These are phyloP conservation scores for Auricularia sp. DNA, from an alignment of 768 basidiomycete genomes.

Conservation along the genomic window DNA sequence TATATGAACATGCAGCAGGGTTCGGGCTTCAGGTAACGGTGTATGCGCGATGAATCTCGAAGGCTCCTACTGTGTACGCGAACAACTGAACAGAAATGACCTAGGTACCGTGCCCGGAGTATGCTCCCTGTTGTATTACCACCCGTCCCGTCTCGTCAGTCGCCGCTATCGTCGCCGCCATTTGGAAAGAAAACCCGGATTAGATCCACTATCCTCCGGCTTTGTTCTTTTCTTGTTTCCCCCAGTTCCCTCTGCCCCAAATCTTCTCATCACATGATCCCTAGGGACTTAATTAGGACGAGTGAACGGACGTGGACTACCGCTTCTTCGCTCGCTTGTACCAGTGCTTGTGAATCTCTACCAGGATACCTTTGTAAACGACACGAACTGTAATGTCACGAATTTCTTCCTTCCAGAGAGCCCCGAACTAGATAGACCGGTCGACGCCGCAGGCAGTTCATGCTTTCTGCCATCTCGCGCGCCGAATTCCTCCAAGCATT, in stretches of 20 bases:
- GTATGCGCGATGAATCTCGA: background rate
- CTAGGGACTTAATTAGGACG: conserved; percentile 28
- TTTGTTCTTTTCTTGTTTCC: conserved; percentile 8
- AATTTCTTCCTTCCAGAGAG: background rate
- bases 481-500: conserved; percentile 44
- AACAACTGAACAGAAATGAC: too few species aligned
- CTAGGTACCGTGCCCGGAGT: too few species aligned
- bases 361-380: background rate
- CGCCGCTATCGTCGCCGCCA: too few species aligned
- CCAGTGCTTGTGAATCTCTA: conserved; percentile 4
- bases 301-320: conserved; percentile 49
- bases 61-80: too few species aligned
- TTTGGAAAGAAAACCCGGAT: too few species aligned
- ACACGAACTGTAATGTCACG: background rate
- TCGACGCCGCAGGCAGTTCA: background rate
- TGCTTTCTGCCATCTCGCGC: conserved; percentile 24
- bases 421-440: too few species aligned
- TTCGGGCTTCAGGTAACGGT: background rate
- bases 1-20: background rate
- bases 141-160: conserved; percentile 11
- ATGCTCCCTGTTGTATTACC: too few species aligned
- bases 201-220: conserved; percentile 7
- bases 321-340: conserved; percentile 45
- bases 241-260: background rate
- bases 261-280: background rate